Evolutionary conservation across 2,329 filamentous ascomycete species (phyloP).

Genomic region (Colletotrichum lini): DNA sequence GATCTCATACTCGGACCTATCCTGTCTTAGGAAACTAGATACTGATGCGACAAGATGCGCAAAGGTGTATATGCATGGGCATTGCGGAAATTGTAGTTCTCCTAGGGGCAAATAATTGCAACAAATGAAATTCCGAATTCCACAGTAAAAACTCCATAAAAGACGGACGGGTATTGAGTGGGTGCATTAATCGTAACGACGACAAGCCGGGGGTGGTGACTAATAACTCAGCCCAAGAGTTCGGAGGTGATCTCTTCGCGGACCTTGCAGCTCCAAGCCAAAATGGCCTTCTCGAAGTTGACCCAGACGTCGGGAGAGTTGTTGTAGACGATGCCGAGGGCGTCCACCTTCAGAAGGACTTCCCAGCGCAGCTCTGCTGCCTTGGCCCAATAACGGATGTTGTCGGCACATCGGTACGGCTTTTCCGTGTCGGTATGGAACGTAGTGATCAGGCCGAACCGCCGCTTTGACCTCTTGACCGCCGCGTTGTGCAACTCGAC

Average conservation of each 20-base stretch:
- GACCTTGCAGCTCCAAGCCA: slow-evolving; percentile 86
- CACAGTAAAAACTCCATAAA: slow-evolving; percentile 33
- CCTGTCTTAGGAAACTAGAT: slow-evolving; percentile 4
- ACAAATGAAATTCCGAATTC: slow-evolving; percentile 16
- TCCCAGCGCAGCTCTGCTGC: slow-evolving; percentile 96
- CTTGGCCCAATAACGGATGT: slow-evolving; percentile 96
- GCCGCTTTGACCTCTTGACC: slow-evolving; percentile 85
- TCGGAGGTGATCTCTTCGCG: slow-evolving; percentile 87
- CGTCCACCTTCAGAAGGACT: slow-evolving; percentile 84
- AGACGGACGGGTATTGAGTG: slow-evolving; percentile 40
- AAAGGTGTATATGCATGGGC: slow-evolving; percentile 22
- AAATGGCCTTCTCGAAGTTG: slow-evolving; percentile 85
- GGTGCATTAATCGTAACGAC: slow-evolving; percentile 41
- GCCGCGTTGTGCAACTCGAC: slow-evolving; percentile 92
- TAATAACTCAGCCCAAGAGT: slow-evolving; percentile 49
- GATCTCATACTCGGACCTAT: slow-evolving; percentile 18
- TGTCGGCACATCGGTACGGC: slow-evolving; percentile 94
- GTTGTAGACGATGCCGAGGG: slow-evolving; percentile 87
- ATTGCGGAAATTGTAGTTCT: slow-evolving; percentile 21
- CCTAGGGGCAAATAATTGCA: slow-evolving; percentile 17
- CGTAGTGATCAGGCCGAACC: slow-evolving; percentile 89
- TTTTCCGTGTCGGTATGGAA: slow-evolving; percentile 96
- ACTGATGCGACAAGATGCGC: slow-evolving; percentile 21
- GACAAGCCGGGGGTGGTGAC: slow-evolving; percentile 20
- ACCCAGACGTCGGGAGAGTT: slow-evolving; percentile 79